A percentile compares a stretch with the other conserved stretches of the same genome.
These are phyloP conservation scores for Erysimum pusillum DNA, from an alignment of 441 rosid genomes.

Conservation along the genomic window DNA sequence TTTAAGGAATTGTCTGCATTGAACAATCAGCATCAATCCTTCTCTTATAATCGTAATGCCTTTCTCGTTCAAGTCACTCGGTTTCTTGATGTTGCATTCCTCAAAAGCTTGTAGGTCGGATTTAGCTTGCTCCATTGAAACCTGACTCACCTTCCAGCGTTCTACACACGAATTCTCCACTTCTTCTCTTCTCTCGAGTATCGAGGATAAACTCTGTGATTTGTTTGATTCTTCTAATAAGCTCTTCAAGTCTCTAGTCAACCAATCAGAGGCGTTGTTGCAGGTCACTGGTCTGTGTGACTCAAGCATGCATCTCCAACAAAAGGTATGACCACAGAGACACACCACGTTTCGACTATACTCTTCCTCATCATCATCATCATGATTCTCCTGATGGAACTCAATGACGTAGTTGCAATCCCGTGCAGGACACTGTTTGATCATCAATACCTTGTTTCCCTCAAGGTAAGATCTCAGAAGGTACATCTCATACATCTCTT, in stretches of 20 bases:
- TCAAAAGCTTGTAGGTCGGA: neutral
- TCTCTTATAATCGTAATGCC: neutral
- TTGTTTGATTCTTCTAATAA: neutral
- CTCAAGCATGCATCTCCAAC: slow-evolving; percentile 35
- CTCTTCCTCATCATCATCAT: neutral
- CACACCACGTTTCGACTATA: slow-evolving; percentile 25
- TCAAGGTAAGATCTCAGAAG: slow-evolving; percentile 29
- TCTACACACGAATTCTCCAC: neutral
- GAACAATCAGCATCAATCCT: slow-evolving; percentile 37
- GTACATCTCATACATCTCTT: slow-evolving; percentile 19
- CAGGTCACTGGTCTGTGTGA: slow-evolving; percentile 44
- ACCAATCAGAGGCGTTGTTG: slow-evolving; percentile 41
- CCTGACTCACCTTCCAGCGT: neutral
- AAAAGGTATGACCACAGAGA: slow-evolving; percentile 37
- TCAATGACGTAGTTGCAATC: slow-evolving; percentile 21
- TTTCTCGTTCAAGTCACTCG: neutral
- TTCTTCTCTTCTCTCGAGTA: no score
- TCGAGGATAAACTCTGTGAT: neutral
- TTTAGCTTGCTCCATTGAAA: neutral
- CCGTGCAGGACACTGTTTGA: slow-evolving; percentile 34
- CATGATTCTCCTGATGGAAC: neutral
- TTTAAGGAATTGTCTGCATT: slow-evolving; percentile 39
- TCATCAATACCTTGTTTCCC: neutral
- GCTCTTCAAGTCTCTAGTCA: neutral
- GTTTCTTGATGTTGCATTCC: neutral